Conservation (phyloP, 805 yeast genomes). For the Metschnikowia koreensis region DNA sequence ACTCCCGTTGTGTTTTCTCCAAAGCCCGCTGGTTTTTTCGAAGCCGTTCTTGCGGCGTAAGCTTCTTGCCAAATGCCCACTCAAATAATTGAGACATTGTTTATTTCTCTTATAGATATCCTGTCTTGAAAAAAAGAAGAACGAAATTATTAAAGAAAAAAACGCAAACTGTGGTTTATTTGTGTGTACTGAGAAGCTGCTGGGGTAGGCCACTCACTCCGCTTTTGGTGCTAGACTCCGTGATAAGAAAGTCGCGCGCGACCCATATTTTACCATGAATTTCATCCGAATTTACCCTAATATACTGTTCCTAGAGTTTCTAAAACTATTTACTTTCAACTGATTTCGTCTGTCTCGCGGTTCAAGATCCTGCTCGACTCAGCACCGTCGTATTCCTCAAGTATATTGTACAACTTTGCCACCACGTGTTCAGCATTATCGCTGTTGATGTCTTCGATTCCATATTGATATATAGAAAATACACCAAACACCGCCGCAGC, state of each 20-base stretch:
- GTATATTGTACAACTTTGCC: conserved; percentile 28
- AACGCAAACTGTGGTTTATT: not conserved
- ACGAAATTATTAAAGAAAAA: too few relatives aligned
- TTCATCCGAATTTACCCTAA: not conserved
- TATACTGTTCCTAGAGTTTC: not conserved
- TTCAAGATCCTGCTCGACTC: conserved; percentile 16
- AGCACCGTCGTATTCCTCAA: conserved; percentile 26
- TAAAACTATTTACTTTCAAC: not conserved
- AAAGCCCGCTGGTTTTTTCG: conserved; percentile 94
- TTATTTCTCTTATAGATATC: not conserved
- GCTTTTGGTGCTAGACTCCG: not conserved
- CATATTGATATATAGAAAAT: conserved; percentile 57
- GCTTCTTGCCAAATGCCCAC: conserved; percentile 93
- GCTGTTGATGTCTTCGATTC: conserved; percentile 58
- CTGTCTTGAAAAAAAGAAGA: not conserved
- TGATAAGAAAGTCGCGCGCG: conserved; percentile 10
- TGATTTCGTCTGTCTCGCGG: not conserved
- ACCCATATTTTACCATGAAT: not conserved
- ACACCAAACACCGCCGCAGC: conserved; percentile 60
- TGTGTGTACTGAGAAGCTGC: not conserved
- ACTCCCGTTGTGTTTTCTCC: conserved; percentile 91
- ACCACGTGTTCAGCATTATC: conserved; percentile 49
- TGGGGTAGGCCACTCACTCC: not conserved
- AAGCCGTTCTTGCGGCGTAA: conserved; percentile 92
- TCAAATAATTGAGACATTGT: conserved; percentile 49